Evolutionary conservation across 257 asterid genomes (phyloP).

Genomic region (Lycium ferocissimum): DNA sequence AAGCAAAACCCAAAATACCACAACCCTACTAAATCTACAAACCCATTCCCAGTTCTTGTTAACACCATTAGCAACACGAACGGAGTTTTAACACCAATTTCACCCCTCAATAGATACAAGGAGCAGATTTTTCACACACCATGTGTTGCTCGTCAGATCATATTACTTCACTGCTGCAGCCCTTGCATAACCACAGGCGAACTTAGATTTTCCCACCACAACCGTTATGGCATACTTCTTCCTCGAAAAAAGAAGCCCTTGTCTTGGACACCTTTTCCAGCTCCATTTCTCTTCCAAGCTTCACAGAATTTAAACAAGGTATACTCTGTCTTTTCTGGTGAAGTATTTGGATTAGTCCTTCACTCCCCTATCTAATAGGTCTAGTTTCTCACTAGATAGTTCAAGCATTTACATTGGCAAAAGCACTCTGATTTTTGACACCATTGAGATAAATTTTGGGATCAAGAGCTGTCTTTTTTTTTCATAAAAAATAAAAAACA

Average conservation of each 20-base stretch:
- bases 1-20: neutral
- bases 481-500: too few species aligned
- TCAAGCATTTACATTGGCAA: too few species aligned
- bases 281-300: neutral
- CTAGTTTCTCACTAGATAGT: too few species aligned
- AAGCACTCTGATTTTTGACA: too few species aligned
- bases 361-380: too few species aligned
- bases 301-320: neutral
- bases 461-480: too few species aligned
- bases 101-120: neutral
- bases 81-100: neutral
- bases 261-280: conserved; percentile 6
- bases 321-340: too few species aligned
- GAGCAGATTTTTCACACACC: neutral
- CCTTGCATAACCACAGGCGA: neutral
- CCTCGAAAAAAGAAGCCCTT: neutral
- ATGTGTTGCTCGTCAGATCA: neutral
- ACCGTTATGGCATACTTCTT: neutral
- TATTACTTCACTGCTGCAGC: neutral
- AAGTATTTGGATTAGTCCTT: too few species aligned
- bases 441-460: too few species aligned
- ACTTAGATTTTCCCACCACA: neutral
- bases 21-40: neutral
- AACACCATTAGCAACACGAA: neutral
- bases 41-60: neutral